Evolutionary conservation across 2,329 filamentous ascomycete species (phyloP), one percentile per base, ranked within the genome.

Genomic region (Penicillium occitanis): DNA sequence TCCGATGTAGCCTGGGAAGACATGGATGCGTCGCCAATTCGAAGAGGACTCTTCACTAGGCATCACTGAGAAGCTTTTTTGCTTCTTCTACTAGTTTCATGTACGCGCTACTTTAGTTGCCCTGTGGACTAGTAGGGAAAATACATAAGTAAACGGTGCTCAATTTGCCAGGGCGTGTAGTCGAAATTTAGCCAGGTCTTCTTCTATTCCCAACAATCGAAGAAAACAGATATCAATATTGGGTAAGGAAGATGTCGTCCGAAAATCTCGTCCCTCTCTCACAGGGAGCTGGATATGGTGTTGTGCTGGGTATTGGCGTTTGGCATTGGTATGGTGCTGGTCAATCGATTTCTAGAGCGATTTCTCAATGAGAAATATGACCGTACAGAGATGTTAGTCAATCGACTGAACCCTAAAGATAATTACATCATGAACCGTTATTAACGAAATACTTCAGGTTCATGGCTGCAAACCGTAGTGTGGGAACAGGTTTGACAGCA

Each of bases 401-500:
- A 44, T 40, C 37, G 37, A 35, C 33, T 3, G 33, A 35, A 11
- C 33, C 8, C 1, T 14, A 40, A 40, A 6, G 5, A 14, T 17
- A 6, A 14, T 17, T 40, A 17, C 37, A 40, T 6, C 14, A 40
- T 40, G 14, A 40, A 8, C 37, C 14, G 37, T 40, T n/a, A 42
- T 42, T 42, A 42, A 42, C 3, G 1, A 13, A 25, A 11, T 19
- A 3, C 35, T 30, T n/a, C 35, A 66, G 64, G 70, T 71, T 71
- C 63, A 71, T 71, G 70, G 69, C 71, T 33, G 69, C 70, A n/a
- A 69, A 71, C 51, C 70, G 70, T 55, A 67, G 66, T 22, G 70
- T 71, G n/a, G 68, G 71, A 8, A 71, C 68, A 14, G 71, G 71
- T 22, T 55, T 73, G 61, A 73, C 70, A 10, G 70, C 71, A 5